Evolutionary conservation across 805 yeast species (phyloP).

Genomic region (Komagataella pastoris): DNA sequence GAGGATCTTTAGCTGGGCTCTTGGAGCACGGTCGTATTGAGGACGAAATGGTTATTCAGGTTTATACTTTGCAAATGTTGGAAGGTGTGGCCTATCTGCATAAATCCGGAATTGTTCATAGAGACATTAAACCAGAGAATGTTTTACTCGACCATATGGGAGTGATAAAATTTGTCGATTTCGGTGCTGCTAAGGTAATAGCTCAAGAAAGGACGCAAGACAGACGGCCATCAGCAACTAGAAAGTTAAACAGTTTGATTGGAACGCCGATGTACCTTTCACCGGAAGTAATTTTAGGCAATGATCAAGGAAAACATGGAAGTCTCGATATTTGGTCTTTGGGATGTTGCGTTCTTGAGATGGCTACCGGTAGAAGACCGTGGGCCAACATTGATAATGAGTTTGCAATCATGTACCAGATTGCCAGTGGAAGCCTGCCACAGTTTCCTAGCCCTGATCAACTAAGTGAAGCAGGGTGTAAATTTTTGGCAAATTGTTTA

Average conservation of each 20-base stretch:
- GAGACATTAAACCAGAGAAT: constrained; percentile 95
- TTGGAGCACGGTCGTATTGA: constrained; percentile 89
- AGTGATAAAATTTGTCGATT: constrained; percentile 89
- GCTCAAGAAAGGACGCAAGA: constrained; percentile 41
- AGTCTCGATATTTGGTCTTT: constrained; percentile 88
- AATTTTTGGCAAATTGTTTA: constrained; percentile 62
- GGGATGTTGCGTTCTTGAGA: constrained; percentile 91
- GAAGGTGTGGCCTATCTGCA: constrained; percentile 94
- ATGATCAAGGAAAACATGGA: constrained; percentile 43
- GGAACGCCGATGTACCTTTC: constrained; percentile 99
- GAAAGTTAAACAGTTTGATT: constrained; percentile 38
- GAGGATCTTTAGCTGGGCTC: constrained; percentile 81
- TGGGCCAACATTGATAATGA: constrained; percentile 96
- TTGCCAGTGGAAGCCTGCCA: constrained; percentile 90
- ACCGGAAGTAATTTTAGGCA: constrained; percentile 88
- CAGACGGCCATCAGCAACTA: constrained; percentile 6
- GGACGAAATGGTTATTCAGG: constrained; percentile 85
- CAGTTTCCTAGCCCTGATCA: constrained; percentile 72
- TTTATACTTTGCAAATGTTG: constrained; percentile 81
- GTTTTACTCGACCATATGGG: constrained; percentile 84
- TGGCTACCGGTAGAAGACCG: constrained; percentile 94
- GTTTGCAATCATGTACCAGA: constrained; percentile 97
- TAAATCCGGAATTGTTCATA: constrained; percentile 89
- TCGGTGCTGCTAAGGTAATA: constrained; percentile 92
- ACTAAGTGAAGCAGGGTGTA: constrained; percentile 58